Conservation (phyloP, 2,329 filamentous ascomycete species). For the Colletotrichum tropicale region DNA sequence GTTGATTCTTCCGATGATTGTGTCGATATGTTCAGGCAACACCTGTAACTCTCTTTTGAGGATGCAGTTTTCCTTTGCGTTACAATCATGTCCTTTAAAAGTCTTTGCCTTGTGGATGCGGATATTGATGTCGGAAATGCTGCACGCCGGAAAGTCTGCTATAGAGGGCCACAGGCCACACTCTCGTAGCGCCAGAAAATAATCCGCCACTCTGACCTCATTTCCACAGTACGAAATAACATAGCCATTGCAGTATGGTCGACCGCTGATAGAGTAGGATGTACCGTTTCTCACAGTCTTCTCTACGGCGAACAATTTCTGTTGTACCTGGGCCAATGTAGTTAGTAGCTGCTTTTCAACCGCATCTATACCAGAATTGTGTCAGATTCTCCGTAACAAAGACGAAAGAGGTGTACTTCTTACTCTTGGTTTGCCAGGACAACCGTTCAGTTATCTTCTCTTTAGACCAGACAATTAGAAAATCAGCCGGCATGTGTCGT, state of each 20-base stretch:
- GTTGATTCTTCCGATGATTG: background rate
- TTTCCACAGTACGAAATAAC: too few species aligned
- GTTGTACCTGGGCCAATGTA: too few species aligned
- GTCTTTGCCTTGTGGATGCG: background rate
- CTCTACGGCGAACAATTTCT: too few species aligned
- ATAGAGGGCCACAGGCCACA: background rate
- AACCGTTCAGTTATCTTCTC: background rate
- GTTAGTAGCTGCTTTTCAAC: too few species aligned
- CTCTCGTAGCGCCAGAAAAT: background rate
- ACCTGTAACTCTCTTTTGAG: background rate
- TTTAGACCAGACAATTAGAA: background rate
- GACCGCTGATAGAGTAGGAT: too few species aligned
- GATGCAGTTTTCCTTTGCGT: rapidly evolving
- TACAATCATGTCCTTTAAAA: background rate
- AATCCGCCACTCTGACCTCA: background rate
- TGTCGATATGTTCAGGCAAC: background rate
- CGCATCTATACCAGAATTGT: too few species aligned
- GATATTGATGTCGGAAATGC: background rate
- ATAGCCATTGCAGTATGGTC: too few species aligned
- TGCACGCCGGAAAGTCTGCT: background rate
- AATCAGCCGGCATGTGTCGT: background rate
- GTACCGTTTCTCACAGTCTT: too few species aligned
- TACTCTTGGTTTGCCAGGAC: background rate
- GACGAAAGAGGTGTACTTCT: background rate
- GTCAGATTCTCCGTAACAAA: too few species aligned